A percentile compares a stretch with the other conserved stretches of the same genome.
Evolutionary conservation across 768 basidiomycete genomes (phyloP).

Genomic region (Naematelia aurantialba): DNA sequence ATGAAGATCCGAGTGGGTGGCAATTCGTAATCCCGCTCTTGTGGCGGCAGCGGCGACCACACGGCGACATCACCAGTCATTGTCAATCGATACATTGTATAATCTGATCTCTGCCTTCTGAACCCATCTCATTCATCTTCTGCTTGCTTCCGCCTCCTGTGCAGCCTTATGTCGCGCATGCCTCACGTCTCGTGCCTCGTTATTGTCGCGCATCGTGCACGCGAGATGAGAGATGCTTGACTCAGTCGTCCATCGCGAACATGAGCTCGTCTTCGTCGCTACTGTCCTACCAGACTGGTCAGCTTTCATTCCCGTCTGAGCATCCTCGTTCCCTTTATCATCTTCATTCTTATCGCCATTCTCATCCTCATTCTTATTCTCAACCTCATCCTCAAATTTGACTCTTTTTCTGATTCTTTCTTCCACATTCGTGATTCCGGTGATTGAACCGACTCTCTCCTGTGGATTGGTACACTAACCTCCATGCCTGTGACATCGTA

Average conservation of each 20-base stretch:
- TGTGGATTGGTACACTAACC: constrained; percentile 1
- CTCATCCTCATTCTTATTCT: too few relatives aligned
- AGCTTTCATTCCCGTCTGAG: too few relatives aligned
- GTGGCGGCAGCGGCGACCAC: not conserved
- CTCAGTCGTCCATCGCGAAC: constrained; percentile 11
- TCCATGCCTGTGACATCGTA: constrained; percentile 24
- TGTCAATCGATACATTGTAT: not conserved
- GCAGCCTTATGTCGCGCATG: too few relatives aligned
- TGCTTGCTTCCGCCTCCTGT: not conserved
- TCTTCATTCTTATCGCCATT: too few relatives aligned
- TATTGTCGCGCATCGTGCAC: too few relatives aligned
- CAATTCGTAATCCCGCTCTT: not conserved
- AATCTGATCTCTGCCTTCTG: not conserved
- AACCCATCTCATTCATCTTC: not conserved
- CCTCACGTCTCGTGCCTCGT: too few relatives aligned
- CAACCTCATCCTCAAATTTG: too few relatives aligned
- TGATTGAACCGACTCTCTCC: too few relatives aligned
- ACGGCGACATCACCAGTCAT: not conserved
- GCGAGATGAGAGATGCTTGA: not conserved
- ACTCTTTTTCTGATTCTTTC: too few relatives aligned
- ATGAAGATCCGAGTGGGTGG: not conserved
- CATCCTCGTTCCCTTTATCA: too few relatives aligned
- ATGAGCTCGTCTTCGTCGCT: constrained; percentile 1
- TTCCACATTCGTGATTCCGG: too few relatives aligned
- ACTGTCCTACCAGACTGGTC: constrained; percentile 5